Evolutionary conservation across 495 filamentous ascomycete species (phyloP), one percentile per base, ranked within the genome.

Genomic region (Lepraria neglecta): DNA sequence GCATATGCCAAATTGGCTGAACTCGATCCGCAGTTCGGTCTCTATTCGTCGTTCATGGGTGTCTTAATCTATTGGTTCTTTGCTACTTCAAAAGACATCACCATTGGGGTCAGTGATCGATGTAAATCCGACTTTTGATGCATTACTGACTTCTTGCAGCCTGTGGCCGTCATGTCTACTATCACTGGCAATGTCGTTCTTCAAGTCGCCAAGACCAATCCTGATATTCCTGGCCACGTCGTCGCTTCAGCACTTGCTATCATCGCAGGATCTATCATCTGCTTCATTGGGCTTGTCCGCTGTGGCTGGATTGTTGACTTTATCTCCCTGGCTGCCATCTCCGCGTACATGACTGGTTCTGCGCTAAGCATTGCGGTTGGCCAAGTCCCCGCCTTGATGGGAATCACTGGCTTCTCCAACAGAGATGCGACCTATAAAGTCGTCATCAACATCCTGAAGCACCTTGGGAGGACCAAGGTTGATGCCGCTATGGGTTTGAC

Each of bases 1-100:
- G 92, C 95, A 3, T 99, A 99, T 73, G 92, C 94, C 28, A 80
- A 86, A 64, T 76, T 99, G 45, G 94, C 94, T 9, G 77, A 84
- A 46, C 79, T 99, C 24, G 76, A 78, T 0, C 82, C 87, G 3
- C 79, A 99, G 69, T 99, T 83, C 68, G 94, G 94, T 56, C 77
- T 99, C 0, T 99, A 99, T 71, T 94, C 92, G 1, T 97, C 92
- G 0, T 99, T 99, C 68, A 96, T 97, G 87, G 94, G 94, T 30
- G 92, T 97, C 4, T 70, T 97, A 62, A 72, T 96, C 53, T 99
- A 99, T 67, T 97, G 94, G 94, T 95, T 97, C 72, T 97, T 98
- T 67, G 94, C 94, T 2, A 98, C 94, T 1, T 97, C 95, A 0
- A 98, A 98, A 70, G 94, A 98, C 73, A 97, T 98, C 69, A 97